Conservation (phyloP, 1,284 basidiomycete genomes). For the Rhodotorula sp. region DNA sequence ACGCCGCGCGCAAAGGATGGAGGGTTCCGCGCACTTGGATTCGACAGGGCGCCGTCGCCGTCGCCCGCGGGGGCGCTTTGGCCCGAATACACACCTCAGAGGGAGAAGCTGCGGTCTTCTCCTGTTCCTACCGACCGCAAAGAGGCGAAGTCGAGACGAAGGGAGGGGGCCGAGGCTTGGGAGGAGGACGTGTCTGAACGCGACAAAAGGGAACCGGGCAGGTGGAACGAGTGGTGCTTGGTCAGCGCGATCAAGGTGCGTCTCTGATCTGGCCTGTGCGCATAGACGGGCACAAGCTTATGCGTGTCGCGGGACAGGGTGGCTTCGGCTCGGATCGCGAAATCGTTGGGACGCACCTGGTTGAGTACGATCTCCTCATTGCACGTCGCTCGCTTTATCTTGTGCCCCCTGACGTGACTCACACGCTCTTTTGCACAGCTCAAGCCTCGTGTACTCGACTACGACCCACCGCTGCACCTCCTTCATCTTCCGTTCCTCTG, state of each 20-base stretch:
- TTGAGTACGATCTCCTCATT: neutral
- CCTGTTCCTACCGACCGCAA: neutral
- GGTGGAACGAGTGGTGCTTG: neutral
- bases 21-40: neutral
- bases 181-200: neutral
- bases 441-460: neutral
- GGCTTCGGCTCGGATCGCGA: neutral
- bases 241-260: neutral
- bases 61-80: neutral
- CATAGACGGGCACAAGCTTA: neutral
- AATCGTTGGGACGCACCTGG: neutral
- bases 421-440: neutral
- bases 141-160: neutral
- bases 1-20: neutral
- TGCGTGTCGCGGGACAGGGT: neutral
- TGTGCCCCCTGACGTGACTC: neutral
- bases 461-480: neutral
- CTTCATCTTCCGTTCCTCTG: neutral
- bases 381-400: neutral
- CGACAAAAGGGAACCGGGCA: neutral
- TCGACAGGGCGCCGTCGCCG: neutral
- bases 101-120: too few species aligned
- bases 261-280: neutral
- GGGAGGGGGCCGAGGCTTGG: neutral
- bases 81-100: neutral